Base-by-base conservation (phyloP, 441 rosid species). In the Populus tomentosa region DNA sequence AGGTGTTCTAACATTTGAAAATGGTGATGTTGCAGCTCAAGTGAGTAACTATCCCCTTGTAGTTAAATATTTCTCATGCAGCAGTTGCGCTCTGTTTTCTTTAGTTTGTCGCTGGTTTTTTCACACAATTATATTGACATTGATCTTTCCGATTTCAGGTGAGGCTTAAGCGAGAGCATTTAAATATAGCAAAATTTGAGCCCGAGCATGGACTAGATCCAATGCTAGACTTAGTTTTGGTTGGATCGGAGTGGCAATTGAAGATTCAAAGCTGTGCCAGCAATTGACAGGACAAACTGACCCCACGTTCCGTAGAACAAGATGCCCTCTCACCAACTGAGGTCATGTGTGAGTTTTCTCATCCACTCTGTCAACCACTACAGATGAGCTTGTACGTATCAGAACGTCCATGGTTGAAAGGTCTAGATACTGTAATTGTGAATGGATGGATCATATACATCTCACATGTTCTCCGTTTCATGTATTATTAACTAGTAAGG, bases 21-120 rank as follows among this genome's bases (percentile, higher is more conserved):
- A 96, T 76, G 99, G 99, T 79, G 98, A 96, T 73, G 98, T 94
- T 83, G 98, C 98, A 72, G 94, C 98, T 81, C 98, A 96, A 87
- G 99, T 90, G 81, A 86, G 86, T 82, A 81, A 16, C 61, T 35
- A 65, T 33, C 59, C 64, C 79, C 72, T 67, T 42, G 36, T 73
- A 14, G 70, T 63, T n/a, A 35, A 80, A 18, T 80, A 6, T 38
- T 30, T 69, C 70, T 59, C 21, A 16, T 38, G 53, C 66, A 26
- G 38, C 21, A 33, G 7, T 66, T 77, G 74, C 66, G 18, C 7
- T 38, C 66, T 67, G 23, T 33, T 4, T 83, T 68, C 66, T n/a
- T 75, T 9, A 42, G 70, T 16, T 76, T 73, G 70, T 73, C 38
- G 26, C 23, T 72, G 53, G 16, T 56, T 67, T 67, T 11, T 77